A percentile compares a stretch with the other conserved stretches of the same genome.
Evolutionary conservation across 1,139 yeast genomes (phyloP).

Genomic region (Pneumocystis canis): DNA sequence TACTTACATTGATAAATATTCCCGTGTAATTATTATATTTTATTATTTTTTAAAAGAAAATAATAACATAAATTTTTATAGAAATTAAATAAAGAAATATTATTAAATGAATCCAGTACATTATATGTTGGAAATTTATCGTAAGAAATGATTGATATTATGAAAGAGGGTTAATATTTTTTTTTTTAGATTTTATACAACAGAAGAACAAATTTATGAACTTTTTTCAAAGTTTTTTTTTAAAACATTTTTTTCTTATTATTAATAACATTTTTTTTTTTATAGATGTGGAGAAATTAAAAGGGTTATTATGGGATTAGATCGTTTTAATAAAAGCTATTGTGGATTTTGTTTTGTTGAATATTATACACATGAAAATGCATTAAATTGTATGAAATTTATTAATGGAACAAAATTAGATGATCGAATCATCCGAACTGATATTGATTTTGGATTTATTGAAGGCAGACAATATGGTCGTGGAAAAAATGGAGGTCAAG

Average conservation of each 20-base stretch:
- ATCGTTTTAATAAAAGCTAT: conserved; percentile 74
- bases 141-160: conserved; percentile 4
- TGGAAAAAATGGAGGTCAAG: conserved; percentile 83
- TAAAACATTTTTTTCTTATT: too few species aligned
- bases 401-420: conserved; percentile 69
- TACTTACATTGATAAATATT: conserved; percentile 8
- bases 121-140: conserved; percentile 69
- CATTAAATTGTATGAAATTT: conserved; percentile 67
- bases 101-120: conserved; percentile 35
- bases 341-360: conserved; percentile 92
- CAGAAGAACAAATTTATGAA: conserved; percentile 87
- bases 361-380: conserved; percentile 50
- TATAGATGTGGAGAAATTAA: conserved; percentile 55
- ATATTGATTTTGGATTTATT: conserved; percentile 83
- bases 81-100: background rate
- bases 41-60: background rate
- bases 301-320: conserved; percentile 83
- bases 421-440: conserved; percentile 64
- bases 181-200: conserved; percentile 52
- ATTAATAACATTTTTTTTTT: too few species aligned
- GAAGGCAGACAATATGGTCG: conserved; percentile 94
- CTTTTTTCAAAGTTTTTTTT: conserved; percentile 51
- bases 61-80: background rate
- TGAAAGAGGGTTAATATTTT: background rate
- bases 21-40: too few species aligned